Evolutionary conservation across 495 filamentous ascomycete species (phyloP).

Genomic region (Penicillium bialowiezense): DNA sequence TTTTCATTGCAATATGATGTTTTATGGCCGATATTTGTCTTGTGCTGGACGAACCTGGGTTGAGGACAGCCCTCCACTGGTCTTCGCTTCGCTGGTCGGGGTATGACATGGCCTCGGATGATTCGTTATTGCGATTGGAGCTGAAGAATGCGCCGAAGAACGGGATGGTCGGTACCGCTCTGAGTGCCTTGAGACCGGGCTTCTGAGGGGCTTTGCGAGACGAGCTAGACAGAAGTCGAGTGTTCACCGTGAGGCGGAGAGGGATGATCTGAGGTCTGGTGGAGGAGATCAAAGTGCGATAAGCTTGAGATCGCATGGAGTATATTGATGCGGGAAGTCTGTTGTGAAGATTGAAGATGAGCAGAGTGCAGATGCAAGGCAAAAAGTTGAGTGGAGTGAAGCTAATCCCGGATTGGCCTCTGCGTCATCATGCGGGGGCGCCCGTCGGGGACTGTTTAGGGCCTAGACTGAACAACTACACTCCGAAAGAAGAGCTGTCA

Average conservation of each 20-base stretch:
- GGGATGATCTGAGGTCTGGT: slow-evolving; percentile 18
- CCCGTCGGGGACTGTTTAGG: background rate
- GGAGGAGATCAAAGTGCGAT: slow-evolving; percentile 47
- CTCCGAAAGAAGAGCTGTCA: too few species aligned
- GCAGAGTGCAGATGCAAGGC: background rate
- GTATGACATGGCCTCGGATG: slow-evolving; percentile 63
- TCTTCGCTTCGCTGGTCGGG: slow-evolving; percentile 75
- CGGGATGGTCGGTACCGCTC: slow-evolving; percentile 68
- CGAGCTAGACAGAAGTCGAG: slow-evolving; percentile 19
- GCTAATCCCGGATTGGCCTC: slow-evolving; percentile 4
- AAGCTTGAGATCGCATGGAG: slow-evolving; percentile 29
- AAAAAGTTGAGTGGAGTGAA: slow-evolving; percentile 3
- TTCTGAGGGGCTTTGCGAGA: slow-evolving; percentile 28
- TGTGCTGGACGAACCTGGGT: slow-evolving; percentile 55
- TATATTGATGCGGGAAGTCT: background rate
- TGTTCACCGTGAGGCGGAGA: slow-evolving; percentile 29
- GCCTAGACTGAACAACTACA: slow-evolving; percentile 4
- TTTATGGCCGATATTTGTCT: background rate
- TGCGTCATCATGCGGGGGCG: slow-evolving; percentile 31
- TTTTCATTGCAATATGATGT: background rate
- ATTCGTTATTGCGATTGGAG: slow-evolving; percentile 42
- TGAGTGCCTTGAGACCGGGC: slow-evolving; percentile 36
- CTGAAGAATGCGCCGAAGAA: slow-evolving; percentile 80
- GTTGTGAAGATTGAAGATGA: background rate
- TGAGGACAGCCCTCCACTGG: slow-evolving; percentile 86